Evolutionary conservation across 1,284 basidiomycete species (phyloP).

Genomic region (Pisolithus thermaeus): DNA sequence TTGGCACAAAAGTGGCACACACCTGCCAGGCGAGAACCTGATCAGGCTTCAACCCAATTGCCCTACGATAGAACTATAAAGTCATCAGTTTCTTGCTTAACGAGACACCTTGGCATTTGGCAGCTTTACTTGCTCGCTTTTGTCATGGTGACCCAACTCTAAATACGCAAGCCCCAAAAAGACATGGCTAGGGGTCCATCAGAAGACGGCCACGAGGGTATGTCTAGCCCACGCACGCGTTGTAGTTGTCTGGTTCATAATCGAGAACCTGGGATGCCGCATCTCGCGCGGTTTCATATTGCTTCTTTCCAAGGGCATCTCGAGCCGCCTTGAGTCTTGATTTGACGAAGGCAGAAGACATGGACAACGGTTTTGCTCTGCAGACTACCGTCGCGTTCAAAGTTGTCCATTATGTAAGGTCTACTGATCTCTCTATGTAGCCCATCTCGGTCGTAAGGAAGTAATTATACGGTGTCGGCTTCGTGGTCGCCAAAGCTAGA

Average conservation of each 20-base stretch:
- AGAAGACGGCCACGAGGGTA: neutral
- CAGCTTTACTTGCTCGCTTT: constrained; percentile 76
- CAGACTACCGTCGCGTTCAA: too few species aligned
- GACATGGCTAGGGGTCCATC: constrained; percentile 53
- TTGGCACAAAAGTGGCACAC: constrained; percentile 12
- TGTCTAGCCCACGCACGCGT: constrained; percentile 53
- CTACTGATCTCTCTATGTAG: too few species aligned
- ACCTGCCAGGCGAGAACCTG: constrained; percentile 79
- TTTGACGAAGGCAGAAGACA: constrained; percentile 49
- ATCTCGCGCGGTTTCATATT: constrained; percentile 66
- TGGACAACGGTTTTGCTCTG: constrained; percentile 1
- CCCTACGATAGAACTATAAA: constrained; percentile 66
- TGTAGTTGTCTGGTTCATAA: constrained; percentile 73
- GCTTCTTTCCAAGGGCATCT: constrained; percentile 69
- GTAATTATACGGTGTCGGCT: constrained; percentile 21
- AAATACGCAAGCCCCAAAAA: constrained; percentile 75
- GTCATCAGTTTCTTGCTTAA: constrained; percentile 14
- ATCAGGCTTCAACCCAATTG: constrained; percentile 57
- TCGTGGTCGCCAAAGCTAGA: constrained; percentile 6
- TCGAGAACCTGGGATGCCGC: constrained; percentile 61
- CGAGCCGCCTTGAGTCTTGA: constrained; percentile 78
- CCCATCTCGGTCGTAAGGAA: too few species aligned
- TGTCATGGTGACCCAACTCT: constrained; percentile 63
- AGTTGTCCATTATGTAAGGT: too few species aligned
- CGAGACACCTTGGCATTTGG: neutral